Percentiles rank a stretch among this genome's conserved stretches.
These are phyloP conservation scores for Candida dubliniensis DNA, from an alignment of 1,139 yeast species.

Conservation along the genomic window DNA sequence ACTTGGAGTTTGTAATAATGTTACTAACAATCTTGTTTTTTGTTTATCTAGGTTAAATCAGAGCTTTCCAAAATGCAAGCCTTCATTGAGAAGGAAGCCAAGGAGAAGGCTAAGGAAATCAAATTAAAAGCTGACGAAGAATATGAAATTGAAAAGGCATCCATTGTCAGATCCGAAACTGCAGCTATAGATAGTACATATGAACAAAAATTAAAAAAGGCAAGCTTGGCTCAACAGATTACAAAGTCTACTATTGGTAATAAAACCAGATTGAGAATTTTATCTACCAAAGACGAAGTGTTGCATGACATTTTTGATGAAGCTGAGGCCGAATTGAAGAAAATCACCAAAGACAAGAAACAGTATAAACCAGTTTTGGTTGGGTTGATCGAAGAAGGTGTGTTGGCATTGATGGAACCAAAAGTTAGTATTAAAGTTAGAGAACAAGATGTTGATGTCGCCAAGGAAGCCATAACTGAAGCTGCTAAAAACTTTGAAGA, in stretches of 20 bases:
- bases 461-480: conserved; percentile 59
- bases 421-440: conserved; percentile 65
- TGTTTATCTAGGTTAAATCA: conserved; percentile 83
- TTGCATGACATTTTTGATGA: conserved; percentile 71
- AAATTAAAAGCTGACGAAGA: conserved; percentile 96
- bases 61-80: conserved; percentile 98
- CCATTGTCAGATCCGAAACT: conserved; percentile 88
- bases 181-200: conserved; percentile 81
- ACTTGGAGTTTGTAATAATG: background rate
- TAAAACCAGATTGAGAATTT: conserved; percentile 88
- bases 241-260: conserved; percentile 93
- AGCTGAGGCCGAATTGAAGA: conserved; percentile 63
- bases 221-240: conserved; percentile 90
- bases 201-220: conserved; percentile 85
- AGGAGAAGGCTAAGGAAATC: conserved; percentile 97
- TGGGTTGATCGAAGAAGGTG: conserved; percentile 83
- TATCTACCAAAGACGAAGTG: conserved; percentile 82
- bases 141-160: conserved; percentile 95
- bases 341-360: conserved; percentile 45
- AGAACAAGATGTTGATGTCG: conserved; percentile 64
- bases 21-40: background rate
- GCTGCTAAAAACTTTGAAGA: conserved; percentile 67
- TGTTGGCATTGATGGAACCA: conserved; percentile 72
- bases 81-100: conserved; percentile 98
- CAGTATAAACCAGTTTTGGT: conserved; percentile 69